Conservation (phyloP, 768 basidiomycete species). For the Porphyrellus cyaneotinctus region DNA sequence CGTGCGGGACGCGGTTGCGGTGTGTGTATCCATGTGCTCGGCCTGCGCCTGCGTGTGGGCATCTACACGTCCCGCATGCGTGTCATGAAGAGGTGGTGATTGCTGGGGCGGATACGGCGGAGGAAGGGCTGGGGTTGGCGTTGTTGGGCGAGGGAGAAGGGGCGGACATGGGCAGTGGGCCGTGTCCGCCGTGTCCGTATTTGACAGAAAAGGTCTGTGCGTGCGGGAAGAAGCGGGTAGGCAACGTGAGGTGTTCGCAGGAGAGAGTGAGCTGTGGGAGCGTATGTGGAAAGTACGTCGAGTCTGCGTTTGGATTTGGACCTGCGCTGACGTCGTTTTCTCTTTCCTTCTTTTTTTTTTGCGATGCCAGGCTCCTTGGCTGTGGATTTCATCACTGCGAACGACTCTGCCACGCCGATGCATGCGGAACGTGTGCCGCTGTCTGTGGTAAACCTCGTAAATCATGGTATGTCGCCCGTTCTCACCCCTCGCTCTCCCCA, state of each 20-base stretch:
- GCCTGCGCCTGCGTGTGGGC: constrained; percentile 74
- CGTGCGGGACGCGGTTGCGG: constrained; percentile 75
- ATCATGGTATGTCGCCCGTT: constrained; percentile 55
- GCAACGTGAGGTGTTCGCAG: constrained; percentile 80
- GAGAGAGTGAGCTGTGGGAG: constrained; percentile 78
- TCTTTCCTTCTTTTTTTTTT: neutral
- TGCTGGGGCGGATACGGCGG: constrained; percentile 24
- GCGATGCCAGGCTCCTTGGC: constrained; percentile 47
- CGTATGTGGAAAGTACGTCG: constrained; percentile 69
- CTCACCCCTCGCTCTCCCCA: neutral
- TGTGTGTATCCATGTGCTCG: constrained; percentile 80
- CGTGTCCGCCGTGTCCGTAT: constrained; percentile 86
- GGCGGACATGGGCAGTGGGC: neutral
- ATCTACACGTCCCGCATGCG: constrained; percentile 67
- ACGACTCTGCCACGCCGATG: constrained; percentile 74
- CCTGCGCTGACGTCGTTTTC: neutral
- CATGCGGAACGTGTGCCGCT: constrained; percentile 72
- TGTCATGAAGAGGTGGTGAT: constrained; percentile 70
- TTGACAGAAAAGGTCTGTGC: constrained; percentile 78
- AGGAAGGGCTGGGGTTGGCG: constrained; percentile 19
- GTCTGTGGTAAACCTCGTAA: constrained; percentile 85
- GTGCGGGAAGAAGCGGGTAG: constrained; percentile 80
- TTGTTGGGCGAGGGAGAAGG: neutral
- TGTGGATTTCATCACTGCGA: constrained; percentile 93
- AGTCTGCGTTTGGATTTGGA: neutral